A percentile compares a stretch with the other conserved stretches of the same genome.
These are phyloP conservation scores for Metschnikowia peoriensis DNA, from an alignment of 805 yeast species.

Conservation along the genomic window DNA sequence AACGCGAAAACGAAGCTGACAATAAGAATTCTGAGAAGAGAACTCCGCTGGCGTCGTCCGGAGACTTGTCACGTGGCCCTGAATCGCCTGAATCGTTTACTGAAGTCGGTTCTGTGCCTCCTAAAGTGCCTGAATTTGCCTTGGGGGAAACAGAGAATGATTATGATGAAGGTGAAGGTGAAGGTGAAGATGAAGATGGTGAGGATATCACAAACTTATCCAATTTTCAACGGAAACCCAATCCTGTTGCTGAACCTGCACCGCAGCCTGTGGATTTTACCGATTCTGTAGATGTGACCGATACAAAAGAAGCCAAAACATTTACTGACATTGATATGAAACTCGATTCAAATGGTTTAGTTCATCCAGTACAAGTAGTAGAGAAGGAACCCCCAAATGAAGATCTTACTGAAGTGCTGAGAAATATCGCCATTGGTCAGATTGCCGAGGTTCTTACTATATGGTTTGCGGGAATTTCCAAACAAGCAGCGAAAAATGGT, in stretches of 20 bases:
- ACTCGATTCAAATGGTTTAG: neutral
- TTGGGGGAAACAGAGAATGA: neutral
- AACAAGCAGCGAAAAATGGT: slow-evolving; percentile 3
- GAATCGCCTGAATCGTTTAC: neutral
- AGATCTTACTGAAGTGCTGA: slow-evolving; percentile 22
- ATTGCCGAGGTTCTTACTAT: slow-evolving; percentile 23
- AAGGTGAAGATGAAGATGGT: slow-evolving; percentile 9
- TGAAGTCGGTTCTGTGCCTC: neutral
- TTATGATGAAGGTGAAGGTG: slow-evolving; percentile 18
- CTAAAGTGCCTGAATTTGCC: neutral
- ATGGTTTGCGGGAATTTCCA: slow-evolving; percentile 22
- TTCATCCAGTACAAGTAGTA: neutral
- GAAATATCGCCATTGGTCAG: slow-evolving; percentile 15
- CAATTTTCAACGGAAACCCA: neutral
- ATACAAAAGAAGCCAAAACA: neutral
- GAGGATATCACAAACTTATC: slow-evolving; percentile 16
- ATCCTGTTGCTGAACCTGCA: neutral
- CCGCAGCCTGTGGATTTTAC: neutral
- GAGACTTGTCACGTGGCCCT: neutral
- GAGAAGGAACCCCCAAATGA: slow-evolving; percentile 6
- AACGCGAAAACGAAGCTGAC: neutral
- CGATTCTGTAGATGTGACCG: slow-evolving; percentile 15
- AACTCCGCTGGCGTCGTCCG: neutral
- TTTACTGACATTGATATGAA: neutral
- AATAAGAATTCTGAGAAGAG: neutral